Evolutionary conservation across 306 rosid genomes (phyloP).

Genomic region (Potentilla sterilis): DNA sequence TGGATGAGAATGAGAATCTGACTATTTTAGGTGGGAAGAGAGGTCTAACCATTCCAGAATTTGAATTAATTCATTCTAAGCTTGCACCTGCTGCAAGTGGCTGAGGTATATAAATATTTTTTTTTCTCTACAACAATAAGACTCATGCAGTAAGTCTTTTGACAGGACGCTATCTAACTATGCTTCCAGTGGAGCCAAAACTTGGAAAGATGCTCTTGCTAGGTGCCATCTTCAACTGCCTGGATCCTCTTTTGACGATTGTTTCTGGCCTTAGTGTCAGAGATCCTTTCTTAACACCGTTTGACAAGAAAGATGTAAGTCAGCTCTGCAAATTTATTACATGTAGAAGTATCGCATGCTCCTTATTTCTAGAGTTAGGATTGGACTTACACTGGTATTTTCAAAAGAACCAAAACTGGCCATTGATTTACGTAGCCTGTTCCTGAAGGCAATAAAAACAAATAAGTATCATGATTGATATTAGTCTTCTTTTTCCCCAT

Average conservation of each 20-base stretch:
- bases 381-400: background rate
- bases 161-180: constrained; percentile 72
- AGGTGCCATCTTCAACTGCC: constrained; percentile 82
- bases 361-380: constrained; percentile 2
- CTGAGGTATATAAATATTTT: background rate
- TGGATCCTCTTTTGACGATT: constrained; percentile 87
- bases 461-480: constrained; percentile 2
- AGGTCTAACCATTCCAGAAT: background rate
- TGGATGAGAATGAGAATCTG: constrained; percentile 85
- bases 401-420: background rate
- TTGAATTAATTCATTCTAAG: constrained; percentile 7
- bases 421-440: too few species aligned
- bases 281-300: constrained; percentile 85
- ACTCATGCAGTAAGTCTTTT: constrained; percentile 31
- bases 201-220: constrained; percentile 92
- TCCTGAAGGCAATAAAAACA: background rate
- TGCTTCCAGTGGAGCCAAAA: constrained; percentile 98
- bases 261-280: constrained; percentile 95
- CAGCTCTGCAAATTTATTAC: background rate
- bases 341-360: background rate
- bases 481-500: background rate
- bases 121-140: constrained; percentile 8
- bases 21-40: constrained; percentile 64
- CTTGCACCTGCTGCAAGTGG: constrained; percentile 21
- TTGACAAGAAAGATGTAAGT: constrained; percentile 92